Conservation (phyloP, 1,139 yeast species). For the Yamadazyma mexicana region DNA sequence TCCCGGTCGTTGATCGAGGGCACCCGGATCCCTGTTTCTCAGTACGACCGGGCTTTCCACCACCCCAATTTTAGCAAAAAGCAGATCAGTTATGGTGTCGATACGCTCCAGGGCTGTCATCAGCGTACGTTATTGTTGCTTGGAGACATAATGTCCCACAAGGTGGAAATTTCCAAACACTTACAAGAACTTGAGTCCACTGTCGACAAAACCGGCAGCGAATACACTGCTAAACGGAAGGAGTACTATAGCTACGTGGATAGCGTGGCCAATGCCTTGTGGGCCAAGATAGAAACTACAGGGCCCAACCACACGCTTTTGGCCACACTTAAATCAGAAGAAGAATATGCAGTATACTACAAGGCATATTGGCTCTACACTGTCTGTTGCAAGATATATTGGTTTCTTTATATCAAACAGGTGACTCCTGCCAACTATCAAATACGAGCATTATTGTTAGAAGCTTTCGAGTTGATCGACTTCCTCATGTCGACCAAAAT, state of each 20-base stretch:
- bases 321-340: slow-evolving; percentile 3
- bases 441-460: slow-evolving; percentile 5
- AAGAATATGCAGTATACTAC: too few relatives aligned
- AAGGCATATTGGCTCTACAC: too few relatives aligned
- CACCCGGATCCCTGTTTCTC: slow-evolving; percentile 17
- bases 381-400: too few relatives aligned
- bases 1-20: slow-evolving; percentile 18
- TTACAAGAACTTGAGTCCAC: too few relatives aligned
- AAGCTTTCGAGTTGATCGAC: slow-evolving; percentile 9
- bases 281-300: slow-evolving; percentile 7
- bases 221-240: neutral
- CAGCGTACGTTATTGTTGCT: too few relatives aligned
- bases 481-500: slow-evolving; percentile 11
- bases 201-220: too few relatives aligned
- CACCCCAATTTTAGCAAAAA: slow-evolving; percentile 5
- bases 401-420: slow-evolving; percentile 11
- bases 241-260: slow-evolving; percentile 4
- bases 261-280: slow-evolving; percentile 3
- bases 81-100: slow-evolving; percentile 19
- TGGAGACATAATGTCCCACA: too few relatives aligned
- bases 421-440: slow-evolving; percentile 10
- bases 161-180: too few relatives aligned
- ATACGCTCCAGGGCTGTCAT: too few relatives aligned
- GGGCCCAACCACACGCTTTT: slow-evolving; percentile 11
- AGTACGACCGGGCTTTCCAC: slow-evolving; percentile 14